Evolutionary conservation across 2,329 filamentous ascomycete genomes (phyloP), one percentile per base, ranked within the genome.

Genomic region (Trichophaea hybrida): DNA sequence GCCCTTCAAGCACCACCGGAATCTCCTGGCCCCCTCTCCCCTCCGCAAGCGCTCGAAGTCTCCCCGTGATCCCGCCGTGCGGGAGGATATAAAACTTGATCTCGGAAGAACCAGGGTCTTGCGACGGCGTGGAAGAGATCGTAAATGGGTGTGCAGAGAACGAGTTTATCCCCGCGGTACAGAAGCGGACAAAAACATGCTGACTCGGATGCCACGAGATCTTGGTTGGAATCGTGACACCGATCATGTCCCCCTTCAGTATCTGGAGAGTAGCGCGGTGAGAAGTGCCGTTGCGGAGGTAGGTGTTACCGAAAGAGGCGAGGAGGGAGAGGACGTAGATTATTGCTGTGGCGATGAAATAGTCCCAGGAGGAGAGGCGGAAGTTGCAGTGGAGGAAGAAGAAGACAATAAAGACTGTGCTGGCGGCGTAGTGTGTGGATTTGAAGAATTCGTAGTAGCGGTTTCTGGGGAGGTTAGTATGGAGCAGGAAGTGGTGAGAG

Each of bases 361-460:
- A 51, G 12, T 51, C 48, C 48, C 48, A 51, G 1, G 15, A 24
- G 31, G 48, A 17, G 13, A 51, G 31, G 5, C 48, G 48, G 48
- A 51, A 51, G 48, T 51, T 51, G 48, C 48, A 51, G n/a, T 51
- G 48, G 3, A 51, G 48, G n/a, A 51, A 51, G 5, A 51, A 24
- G 7, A 51, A 51, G 1, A 51, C 48, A 5, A 51, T 12, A 2
- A 51, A 51, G 13, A 51, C 13, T 5, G 32, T 5, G 4, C n/a
- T 31, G 15, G 32, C 32, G 31, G 32, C 7, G 31, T 17, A 51
- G 48, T 51, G 48, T 12, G 32, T 17, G 48, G 6, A 13, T 13
- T 51, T 51, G 2, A 51, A 51, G 48, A 51, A 51, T 51, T 51
- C 48, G 48, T 51, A 51, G n/a, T 51, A 51, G 48, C 48, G 48